These are phyloP conservation scores for Breviolum minutum DNA, from an alignment of 73 alveolate species.

Conservation along the genomic window DNA sequence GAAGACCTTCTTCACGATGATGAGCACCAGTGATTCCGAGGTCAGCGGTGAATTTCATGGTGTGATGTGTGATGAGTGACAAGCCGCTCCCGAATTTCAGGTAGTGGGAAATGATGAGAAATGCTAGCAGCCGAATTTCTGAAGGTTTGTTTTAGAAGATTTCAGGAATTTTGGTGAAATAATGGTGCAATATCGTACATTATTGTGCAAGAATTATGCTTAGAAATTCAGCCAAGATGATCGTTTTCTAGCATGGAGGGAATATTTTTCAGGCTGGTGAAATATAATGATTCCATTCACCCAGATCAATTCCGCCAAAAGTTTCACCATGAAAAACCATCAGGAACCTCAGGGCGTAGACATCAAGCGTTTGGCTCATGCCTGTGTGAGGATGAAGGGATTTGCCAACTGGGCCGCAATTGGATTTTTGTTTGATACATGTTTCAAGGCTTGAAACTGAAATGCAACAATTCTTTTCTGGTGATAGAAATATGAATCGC, in stretches of 20 bases:
- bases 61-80: neutral
- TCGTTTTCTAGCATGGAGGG: neutral
- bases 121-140: no score
- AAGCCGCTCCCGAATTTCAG: neutral
- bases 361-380: conserved; percentile 34
- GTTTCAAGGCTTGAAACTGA: neutral
- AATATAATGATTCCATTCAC: neutral
- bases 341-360: conserved; percentile 4
- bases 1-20: conserved; percentile 25
- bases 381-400: conserved; percentile 70
- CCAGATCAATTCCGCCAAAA: neutral
- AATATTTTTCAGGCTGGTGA: neutral
- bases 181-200: no score
- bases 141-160: no score
- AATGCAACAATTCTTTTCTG: no score
- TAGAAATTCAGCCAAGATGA: neutral
- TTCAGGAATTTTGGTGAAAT: no score
- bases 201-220: no score
- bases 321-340: neutral
- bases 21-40: neutral
- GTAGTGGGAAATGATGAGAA: neutral
- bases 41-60: no score
- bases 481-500: no score
- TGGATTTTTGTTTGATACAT: neutral
- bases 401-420: neutral